Evolutionary conservation across 768 basidiomycete genomes (phyloP).

Genomic region (Tulasnella calospora): DNA sequence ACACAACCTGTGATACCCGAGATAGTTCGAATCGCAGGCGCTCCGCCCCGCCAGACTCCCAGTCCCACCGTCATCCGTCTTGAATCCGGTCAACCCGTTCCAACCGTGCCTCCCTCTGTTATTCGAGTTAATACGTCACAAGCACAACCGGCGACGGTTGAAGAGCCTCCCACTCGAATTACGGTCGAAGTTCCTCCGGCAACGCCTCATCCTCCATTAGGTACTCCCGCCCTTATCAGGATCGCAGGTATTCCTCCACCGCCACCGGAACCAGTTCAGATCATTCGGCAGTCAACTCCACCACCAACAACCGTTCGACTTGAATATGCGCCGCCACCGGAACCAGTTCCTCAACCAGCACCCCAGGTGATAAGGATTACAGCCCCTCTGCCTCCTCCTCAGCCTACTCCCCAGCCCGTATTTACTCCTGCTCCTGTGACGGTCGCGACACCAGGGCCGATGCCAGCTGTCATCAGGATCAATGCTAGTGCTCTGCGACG

Average conservation of each 20-base stretch:
- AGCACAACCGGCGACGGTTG: neutral
- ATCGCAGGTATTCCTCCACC: slow-evolving; percentile 7
- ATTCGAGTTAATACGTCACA: slow-evolving; percentile 21
- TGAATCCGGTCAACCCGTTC: slow-evolving; percentile 1
- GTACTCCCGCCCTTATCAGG: slow-evolving; percentile 4
- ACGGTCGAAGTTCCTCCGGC: slow-evolving; percentile 11
- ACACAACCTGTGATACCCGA: slow-evolving; percentile 18
- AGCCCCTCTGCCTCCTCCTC: neutral
- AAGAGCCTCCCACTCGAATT: slow-evolving; percentile 9
- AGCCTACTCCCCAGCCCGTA: neutral
- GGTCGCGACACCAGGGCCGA: neutral
- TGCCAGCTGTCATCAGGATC: slow-evolving; percentile 15
- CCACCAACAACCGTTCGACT: slow-evolving; percentile 18
- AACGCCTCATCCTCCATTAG: slow-evolving; percentile 5
- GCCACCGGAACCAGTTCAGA: neutral
- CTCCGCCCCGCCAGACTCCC: neutral
- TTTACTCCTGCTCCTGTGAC: neutral
- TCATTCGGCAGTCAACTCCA: neutral
- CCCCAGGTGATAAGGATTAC: slow-evolving; percentile 17
- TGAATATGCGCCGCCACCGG: neutral
- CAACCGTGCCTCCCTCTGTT: slow-evolving; percentile 15
- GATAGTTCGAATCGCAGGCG: slow-evolving; percentile 22
- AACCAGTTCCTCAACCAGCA: neutral
- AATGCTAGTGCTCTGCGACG: slow-evolving; percentile 17
- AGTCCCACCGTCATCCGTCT: slow-evolving; percentile 16